Evolutionary conservation across 768 basidiomycete genomes (phyloP).

Genomic region (Saitozyma podzolica): DNA sequence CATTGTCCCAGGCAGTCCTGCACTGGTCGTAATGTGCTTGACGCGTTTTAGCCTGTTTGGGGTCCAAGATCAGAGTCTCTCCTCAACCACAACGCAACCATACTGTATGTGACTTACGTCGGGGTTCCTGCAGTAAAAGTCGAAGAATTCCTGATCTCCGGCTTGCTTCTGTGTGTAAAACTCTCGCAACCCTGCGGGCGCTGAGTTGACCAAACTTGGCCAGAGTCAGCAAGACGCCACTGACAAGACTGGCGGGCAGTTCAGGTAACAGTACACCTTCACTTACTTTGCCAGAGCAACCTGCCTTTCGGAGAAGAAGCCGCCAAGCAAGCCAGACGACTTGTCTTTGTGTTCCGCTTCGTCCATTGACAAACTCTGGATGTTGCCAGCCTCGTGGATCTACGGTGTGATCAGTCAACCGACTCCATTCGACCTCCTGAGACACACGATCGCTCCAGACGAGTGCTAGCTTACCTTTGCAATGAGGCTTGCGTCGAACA

Average conservation of each 20-base stretch:
- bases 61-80: not conserved
- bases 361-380: constrained; percentile 26
- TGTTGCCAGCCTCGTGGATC: constrained; percentile 46
- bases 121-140: constrained; percentile 36
- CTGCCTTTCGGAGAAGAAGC: constrained; percentile 41
- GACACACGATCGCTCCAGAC: constrained; percentile 35
- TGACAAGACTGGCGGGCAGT: too few species aligned
- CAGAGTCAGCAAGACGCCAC: too few species aligned
- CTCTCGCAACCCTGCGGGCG: constrained; percentile 36
- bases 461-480: constrained; percentile 28
- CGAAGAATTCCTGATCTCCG: constrained; percentile 32
- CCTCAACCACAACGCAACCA: not conserved
- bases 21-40: constrained; percentile 20
- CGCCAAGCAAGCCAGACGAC: constrained; percentile 34
- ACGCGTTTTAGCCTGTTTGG: constrained; percentile 14
- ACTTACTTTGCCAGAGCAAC: constrained; percentile 36
- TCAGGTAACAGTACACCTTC: too few species aligned
- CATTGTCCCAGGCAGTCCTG: constrained; percentile 38
- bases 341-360: constrained; percentile 35
- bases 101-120: constrained; percentile 42
- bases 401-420: constrained; percentile 38
- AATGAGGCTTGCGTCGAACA: too few species aligned
- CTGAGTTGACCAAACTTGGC: constrained; percentile 18
- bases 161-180: constrained; percentile 36
- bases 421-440: constrained; percentile 23